Evolutionary conservation across 139 green algal species (phyloP).

Genomic region (Haematococcus lacustris): DNA sequence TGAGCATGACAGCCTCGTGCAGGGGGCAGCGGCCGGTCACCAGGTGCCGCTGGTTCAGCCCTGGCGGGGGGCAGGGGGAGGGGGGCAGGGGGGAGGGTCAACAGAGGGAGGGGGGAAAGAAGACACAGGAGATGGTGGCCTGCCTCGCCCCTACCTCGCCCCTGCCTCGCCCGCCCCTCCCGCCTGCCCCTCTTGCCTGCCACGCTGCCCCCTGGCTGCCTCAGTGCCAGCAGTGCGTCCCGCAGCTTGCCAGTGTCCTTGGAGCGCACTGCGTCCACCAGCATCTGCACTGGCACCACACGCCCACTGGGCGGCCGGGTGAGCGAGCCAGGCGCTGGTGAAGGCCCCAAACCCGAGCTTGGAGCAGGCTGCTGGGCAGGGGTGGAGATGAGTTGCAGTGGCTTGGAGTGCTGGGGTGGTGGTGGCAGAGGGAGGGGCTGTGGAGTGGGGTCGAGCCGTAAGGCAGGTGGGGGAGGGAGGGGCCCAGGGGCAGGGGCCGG

Average conservation of each 20-base stretch:
- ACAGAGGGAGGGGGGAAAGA: not conserved
- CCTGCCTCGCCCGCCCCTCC: not conserved
- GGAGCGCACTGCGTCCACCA: conserved; percentile 46
- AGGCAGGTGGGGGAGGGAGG: too few relatives aligned
- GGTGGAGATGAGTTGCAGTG: too few relatives aligned
- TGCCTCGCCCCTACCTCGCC: not conserved
- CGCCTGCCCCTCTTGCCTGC: conserved; percentile 1
- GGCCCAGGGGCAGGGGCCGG: too few relatives aligned
- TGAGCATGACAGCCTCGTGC: conserved; percentile 40
- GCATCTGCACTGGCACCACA: conserved; percentile 14
- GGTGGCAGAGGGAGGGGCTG: too few relatives aligned
- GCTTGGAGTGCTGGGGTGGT: too few relatives aligned
- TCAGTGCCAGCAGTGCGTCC: conserved; percentile 16
- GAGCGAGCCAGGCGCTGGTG: too few relatives aligned
- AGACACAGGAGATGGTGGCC: not conserved
- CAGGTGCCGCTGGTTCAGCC: conserved; percentile 27
- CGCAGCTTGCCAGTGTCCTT: conserved; percentile 26
- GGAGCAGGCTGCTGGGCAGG: too few relatives aligned
- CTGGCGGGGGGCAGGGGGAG: conserved; percentile 1
- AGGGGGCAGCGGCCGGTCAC: conserved; percentile 31
- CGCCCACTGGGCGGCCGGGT: conserved; percentile 21
- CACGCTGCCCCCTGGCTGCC: not conserved
- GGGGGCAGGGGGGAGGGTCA: not conserved
- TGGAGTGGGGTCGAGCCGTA: too few relatives aligned
- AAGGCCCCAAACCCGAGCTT: too few relatives aligned